These are phyloP conservation scores for Xylaria grammica DNA, from an alignment of 495 filamentous ascomycete genomes.

Conservation along the genomic window DNA sequence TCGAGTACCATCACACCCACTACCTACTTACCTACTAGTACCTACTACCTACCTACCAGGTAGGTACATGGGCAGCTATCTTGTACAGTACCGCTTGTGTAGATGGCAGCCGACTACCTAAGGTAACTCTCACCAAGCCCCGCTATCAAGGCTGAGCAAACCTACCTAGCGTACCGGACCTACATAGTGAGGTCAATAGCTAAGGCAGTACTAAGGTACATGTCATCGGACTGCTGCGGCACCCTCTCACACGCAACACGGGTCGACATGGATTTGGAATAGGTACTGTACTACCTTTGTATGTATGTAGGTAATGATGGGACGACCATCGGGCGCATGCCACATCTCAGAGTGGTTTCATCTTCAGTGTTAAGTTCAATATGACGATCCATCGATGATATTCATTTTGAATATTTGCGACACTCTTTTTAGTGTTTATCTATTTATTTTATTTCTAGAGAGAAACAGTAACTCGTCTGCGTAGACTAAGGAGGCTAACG, in stretches of 20 bases:
- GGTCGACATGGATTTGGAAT: conserved; percentile 18
- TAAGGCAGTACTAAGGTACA: no score
- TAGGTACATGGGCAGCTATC: no score
- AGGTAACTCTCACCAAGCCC: conserved; percentile 11
- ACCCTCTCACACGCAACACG: conserved; percentile 10
- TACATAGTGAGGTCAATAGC: no score
- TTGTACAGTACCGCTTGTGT: no score
- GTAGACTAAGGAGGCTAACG: no score
- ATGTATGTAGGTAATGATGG: background rate
- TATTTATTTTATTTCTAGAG: no score
- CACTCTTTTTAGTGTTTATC: no score
- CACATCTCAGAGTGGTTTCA: conserved; percentile 7
- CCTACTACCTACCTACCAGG: no score
- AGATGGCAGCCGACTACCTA: background rate
- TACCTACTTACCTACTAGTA: no score
- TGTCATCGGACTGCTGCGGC: conserved; percentile 16
- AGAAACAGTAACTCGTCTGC: no score
- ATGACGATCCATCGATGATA: background rate
- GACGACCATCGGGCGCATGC: background rate
- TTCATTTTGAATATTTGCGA: no score
- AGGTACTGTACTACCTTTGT: no score
- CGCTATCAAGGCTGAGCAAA: conserved; percentile 38
- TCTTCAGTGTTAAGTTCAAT: background rate
- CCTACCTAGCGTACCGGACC: background rate
- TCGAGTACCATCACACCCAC: background rate